Evolutionary conservation across 2,329 filamentous ascomycete species (phyloP).

Genomic region (Botrytis squamosa): DNA sequence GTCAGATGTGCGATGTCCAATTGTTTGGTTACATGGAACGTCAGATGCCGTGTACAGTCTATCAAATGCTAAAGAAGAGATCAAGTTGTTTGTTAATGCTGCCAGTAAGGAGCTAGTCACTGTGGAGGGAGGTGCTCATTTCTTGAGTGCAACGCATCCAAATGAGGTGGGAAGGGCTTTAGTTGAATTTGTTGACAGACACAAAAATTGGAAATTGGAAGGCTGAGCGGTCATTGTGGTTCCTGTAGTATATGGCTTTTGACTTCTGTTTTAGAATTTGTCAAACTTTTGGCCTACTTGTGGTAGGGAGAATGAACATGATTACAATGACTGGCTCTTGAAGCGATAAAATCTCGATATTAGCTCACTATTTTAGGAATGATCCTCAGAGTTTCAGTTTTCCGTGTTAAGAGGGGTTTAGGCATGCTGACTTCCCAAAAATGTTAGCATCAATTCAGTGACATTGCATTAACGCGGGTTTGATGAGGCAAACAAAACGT

Average conservation of each 20-base stretch:
- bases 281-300: neutral
- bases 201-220: neutral
- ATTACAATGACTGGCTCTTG: neutral
- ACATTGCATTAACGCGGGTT: neutral
- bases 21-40: slow-evolving; percentile 48
- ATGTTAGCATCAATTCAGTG: neutral
- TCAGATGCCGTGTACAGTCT: slow-evolving; percentile 47
- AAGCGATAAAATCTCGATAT: neutral
- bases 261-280: neutral
- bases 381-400: neutral
- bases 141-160: slow-evolving; percentile 44
- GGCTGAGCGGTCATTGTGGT: neutral
- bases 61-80: slow-evolving; percentile 47
- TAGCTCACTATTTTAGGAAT: neutral
- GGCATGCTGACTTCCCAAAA: neutral
- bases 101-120: slow-evolving; percentile 46
- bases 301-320: neutral
- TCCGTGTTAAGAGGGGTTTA: neutral
- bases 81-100: slow-evolving; percentile 50
- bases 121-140: slow-evolving; percentile 49
- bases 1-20: slow-evolving; percentile 49
- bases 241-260: neutral
- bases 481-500: neutral
- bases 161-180: slow-evolving; percentile 25
- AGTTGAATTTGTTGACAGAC: slow-evolving; percentile 22